A percentile compares a stretch with the other conserved stretches of the same genome.
These are phyloP conservation scores for Exophiala spinifera DNA, from an alignment of 2,329 filamentous ascomycete species.

Conservation along the genomic window DNA sequence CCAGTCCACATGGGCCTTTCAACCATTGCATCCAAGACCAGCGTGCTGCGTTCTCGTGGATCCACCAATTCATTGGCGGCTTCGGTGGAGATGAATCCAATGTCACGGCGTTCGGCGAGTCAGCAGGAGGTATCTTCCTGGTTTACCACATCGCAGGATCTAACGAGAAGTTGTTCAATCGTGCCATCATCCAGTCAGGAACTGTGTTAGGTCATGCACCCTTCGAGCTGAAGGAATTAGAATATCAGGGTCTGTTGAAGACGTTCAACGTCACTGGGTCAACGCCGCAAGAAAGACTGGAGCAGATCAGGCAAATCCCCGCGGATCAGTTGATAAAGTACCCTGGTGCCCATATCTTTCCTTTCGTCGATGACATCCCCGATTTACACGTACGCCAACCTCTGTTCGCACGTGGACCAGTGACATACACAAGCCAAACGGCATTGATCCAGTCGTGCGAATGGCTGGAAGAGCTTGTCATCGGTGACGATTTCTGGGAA, in stretches of 20 bases:
- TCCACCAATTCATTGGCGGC: constrained; percentile 39
- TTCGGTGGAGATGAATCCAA: constrained; percentile 42
- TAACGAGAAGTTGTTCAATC: constrained; percentile 4
- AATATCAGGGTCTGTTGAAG: constrained; percentile 39
- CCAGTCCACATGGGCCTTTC: constrained; percentile 22
- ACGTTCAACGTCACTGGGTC: constrained; percentile 7
- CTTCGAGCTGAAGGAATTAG: constrained; percentile 39
- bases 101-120: constrained; percentile 44
- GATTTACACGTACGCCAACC: constrained; percentile 2
- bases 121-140: constrained; percentile 41
- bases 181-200: constrained; percentile 17
- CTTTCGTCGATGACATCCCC: constrained; percentile 6
- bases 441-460: constrained; percentile 29
- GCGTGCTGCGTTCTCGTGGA: constrained; percentile 39
- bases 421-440: constrained; percentile 4
- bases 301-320: constrained; percentile 22
- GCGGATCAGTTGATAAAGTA: constrained; percentile 7
- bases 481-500: constrained; percentile 28
- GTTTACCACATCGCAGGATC: constrained; percentile 18
- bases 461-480: constrained; percentile 27
- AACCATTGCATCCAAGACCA: constrained; percentile 47
- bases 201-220: constrained; percentile 20
- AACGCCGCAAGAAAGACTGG: constrained; percentile 38
- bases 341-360: constrained; percentile 8
- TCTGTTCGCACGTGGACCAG: constrained; percentile 15